phyloP scores from a whole-genome alignment of 192 early-diverging fungal genomes.

The Backusella luteola region DNA sequence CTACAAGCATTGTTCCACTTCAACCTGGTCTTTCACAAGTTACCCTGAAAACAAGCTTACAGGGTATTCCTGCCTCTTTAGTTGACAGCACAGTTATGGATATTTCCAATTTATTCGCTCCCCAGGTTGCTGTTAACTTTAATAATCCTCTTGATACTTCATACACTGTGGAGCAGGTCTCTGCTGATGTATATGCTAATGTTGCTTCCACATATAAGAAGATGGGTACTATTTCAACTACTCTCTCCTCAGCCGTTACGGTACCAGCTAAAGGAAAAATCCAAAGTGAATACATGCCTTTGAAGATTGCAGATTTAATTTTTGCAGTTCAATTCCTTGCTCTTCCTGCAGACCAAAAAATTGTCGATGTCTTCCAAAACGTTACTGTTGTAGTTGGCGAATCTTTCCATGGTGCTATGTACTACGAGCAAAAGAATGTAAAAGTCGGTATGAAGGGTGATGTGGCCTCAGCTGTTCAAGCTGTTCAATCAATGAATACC shows the following conservation, averaged over 20 bases:
- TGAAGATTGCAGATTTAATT: background rate
- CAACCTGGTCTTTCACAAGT: conserved; percentile 42
- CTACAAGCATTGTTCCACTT: conserved; percentile 43
- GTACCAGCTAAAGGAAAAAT: conserved; percentile 18
- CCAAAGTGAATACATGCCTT: background rate
- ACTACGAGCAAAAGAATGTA: conserved; percentile 22
- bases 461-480: background rate
- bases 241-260: conserved; percentile 1
- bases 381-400: conserved; percentile 22
- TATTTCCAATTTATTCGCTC: background rate
- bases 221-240: conserved; percentile 4
- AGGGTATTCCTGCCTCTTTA: conserved; percentile 43
- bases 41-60: conserved; percentile 35
- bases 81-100: conserved; percentile 30
- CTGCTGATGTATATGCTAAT: conserved; percentile 4
- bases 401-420: conserved; percentile 13
- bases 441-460: background rate
- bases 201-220: background rate
- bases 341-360: conserved; percentile 1
- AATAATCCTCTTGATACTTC: conserved; percentile 27
- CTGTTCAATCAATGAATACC: background rate
- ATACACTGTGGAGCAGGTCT: conserved; percentile 14
- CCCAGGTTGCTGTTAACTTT: conserved; percentile 15
- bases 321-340: background rate
- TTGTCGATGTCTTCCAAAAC: conserved; percentile 21